Base-by-base conservation (phyloP, 495 filamentous ascomycete genomes). In the Staphylotrichum tortipilum region DNA sequence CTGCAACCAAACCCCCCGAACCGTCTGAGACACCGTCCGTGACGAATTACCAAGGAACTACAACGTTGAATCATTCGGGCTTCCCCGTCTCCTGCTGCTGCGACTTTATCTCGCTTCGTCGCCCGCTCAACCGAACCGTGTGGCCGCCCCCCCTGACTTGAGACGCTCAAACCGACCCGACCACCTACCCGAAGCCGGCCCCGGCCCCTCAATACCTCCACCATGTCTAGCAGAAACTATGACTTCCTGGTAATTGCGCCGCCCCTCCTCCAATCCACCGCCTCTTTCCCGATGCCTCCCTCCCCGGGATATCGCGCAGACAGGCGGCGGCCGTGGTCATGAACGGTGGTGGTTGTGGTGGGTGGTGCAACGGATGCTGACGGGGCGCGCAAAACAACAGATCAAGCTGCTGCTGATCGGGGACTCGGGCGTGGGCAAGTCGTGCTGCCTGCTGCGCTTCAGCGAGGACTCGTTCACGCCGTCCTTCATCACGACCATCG, bases 371-470 rank as follows among this genome's bases (percentile, higher is more conserved):
- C n/a, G n/a, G n/a, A n/a, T n/a, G n/a, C n/a, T n/a, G n/a, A n/a
- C n/a, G n/a, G n/a, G n/a, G n/a, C n/a, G n/a, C n/a, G n/a, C n/a
- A n/a, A n/a, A n/a, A n/a, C 3, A 45, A 54, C 65, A 96, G 92
- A 99, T 99, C 76, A 99, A 99, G 76, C 80, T 99, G 47, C 80
- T 99, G 63, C 80, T 98, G 65, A 98, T 98, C 64, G 92, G 92
- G 61, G 92, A 98, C 74, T 95, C 89, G 14, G 92, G 92, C 52
- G 92, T 97, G 9, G 92, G 92, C 57, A 98, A 98, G 71, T 97
- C 92, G 53, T 98, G 92, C 78, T 98, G 92, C 72, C 80, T 98
- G 61, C 77, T 98, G 55, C 88, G 92, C 60, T 98, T 98, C 75
- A 95, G 89, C 68, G 92, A 98, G 73, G 92, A 98, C 73, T 95